Evolutionary conservation across 2,329 filamentous ascomycete species (phyloP).

Genomic region (Ceratocystis destructans): DNA sequence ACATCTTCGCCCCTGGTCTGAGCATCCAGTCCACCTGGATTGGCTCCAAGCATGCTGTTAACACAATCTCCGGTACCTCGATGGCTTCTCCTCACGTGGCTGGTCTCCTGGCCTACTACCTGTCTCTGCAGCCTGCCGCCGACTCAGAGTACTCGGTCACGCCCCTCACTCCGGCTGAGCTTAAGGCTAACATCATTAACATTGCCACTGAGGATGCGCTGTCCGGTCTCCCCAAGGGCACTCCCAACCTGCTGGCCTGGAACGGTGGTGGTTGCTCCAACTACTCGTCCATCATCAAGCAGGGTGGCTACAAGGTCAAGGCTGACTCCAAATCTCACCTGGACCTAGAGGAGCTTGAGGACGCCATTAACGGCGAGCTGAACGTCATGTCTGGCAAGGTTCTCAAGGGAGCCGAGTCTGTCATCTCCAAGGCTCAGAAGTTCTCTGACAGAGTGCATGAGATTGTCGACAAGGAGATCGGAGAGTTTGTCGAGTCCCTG

Average conservation of each 20-base stretch:
- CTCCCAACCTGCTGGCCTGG: slow-evolving; percentile 93
- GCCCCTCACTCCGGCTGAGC: slow-evolving; percentile 78
- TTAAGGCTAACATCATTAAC: slow-evolving; percentile 77
- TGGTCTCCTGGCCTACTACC: slow-evolving; percentile 93
- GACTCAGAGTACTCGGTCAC: slow-evolving; percentile 88
- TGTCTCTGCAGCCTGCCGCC: slow-evolving; percentile 81
- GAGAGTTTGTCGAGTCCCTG: slow-evolving; percentile 32
- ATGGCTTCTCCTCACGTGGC: slow-evolving; percentile 97
- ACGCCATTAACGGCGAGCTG: slow-evolving; percentile 47
- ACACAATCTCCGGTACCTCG: slow-evolving; percentile 98
- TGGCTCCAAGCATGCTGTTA: slow-evolving; percentile 86
- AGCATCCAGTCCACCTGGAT: slow-evolving; percentile 99
- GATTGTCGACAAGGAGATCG: slow-evolving; percentile 46
- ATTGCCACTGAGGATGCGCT: slow-evolving; percentile 70
- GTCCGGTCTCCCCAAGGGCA: slow-evolving; percentile 68
- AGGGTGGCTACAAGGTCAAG: slow-evolving; percentile 55
- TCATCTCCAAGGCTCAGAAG: slow-evolving; percentile 45
- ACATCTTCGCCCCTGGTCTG: slow-evolving; percentile 94
- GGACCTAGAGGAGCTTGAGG: slow-evolving; percentile 46
- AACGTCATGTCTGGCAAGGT: slow-evolving; percentile 44
- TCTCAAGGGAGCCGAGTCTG: slow-evolving; percentile 38
- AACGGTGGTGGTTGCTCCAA: slow-evolving; percentile 93
- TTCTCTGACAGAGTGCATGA: slow-evolving; percentile 50
- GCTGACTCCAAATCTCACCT: slow-evolving; percentile 31
- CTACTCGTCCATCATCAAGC: slow-evolving; percentile 68